Evolutionary conservation across 2,329 filamentous ascomycete genomes (phyloP), one percentile per base, ranked within the genome.

Genomic region (Pestalotiopsis sp.): DNA sequence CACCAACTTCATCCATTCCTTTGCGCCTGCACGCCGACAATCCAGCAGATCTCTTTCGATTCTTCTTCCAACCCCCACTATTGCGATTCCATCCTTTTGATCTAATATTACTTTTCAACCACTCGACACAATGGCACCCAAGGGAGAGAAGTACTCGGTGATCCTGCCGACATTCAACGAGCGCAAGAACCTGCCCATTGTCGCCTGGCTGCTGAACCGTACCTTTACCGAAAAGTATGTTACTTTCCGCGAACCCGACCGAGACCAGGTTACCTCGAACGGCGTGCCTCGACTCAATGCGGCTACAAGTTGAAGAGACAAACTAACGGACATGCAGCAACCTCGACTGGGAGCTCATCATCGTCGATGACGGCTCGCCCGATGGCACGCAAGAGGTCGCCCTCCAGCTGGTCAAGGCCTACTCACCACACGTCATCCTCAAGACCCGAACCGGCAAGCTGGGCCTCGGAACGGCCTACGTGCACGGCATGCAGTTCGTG

Each of bases 161-260:
- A 95, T 99, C 79, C 90, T 99, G 73, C 96, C 96, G 68, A 99
- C 96, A 71, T 99, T 97, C 90, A 98, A 99, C 82, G 96, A 99
- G 88, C 93, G 96, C 79, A 91, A 91, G 81, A 99, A 99, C 84
- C 90, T 99, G 74, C 96, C 96, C 77, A 96, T 99, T 80, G 94
- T 98, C 79, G 90, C 92, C 77, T 98, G 94, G 93, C 86, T 99
- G 81, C 88, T 99, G 74, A 93, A 97, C 84, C 92, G 91, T 81
- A 98, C 92, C 71, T 98, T 98, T 81, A 93, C 91, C 65, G 90
- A 97, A 81, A 87, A 92, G 95, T 98, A 86, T 72, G 89, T 76
- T 61, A 58, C 17, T 38, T n/a, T 49, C 20, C 38, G 6, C 45
- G 45, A 23, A 52, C 17, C 31, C 4, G 7, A 52, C 7, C 17